A percentile compares a stretch with the other conserved stretches of the same genome.
Conservation (phyloP, 495 filamentous ascomycete genomes). For the Evansstolkia leycettana region DNA sequence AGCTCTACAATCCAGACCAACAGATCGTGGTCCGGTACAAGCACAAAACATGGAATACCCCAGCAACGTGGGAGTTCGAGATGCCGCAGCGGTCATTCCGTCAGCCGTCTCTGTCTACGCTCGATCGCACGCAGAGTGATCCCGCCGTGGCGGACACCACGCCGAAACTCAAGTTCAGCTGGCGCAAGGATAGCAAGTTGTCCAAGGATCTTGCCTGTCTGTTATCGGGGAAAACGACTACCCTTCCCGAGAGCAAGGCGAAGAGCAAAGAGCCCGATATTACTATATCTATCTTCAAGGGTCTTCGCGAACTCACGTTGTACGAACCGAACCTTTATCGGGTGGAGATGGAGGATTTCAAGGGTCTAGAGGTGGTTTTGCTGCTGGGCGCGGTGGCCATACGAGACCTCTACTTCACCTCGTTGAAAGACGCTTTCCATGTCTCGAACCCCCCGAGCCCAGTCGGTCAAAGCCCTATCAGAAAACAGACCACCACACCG, state of each 20-base stretch:
- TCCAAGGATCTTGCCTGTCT: conserved; percentile 74
- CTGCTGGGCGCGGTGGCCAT: conserved; percentile 77
- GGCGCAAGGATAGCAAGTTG: conserved; percentile 83
- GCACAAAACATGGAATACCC: conserved; percentile 63
- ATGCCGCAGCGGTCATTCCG: conserved; percentile 80
- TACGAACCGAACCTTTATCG: conserved; percentile 87
- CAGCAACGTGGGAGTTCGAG: conserved; percentile 79
- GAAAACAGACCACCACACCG: conserved; percentile 1
- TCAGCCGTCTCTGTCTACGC: conserved; percentile 56
- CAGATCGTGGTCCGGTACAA: conserved; percentile 57
- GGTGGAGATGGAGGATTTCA: conserved; percentile 88
- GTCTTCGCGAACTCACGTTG: conserved; percentile 60
- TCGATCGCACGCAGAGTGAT: conserved; percentile 66
- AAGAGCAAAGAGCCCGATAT: conserved; percentile 90
- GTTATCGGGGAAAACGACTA: conserved; percentile 61
- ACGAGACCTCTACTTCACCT: conserved; percentile 67
- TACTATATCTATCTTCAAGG: conserved; percentile 67
- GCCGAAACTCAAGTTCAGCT: conserved; percentile 74
- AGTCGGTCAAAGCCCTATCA: neutral
- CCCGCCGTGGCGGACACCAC: conserved; percentile 55
- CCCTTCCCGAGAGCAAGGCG: conserved; percentile 45
- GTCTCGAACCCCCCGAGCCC: conserved; percentile 34
- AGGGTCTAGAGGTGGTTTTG: conserved; percentile 81
- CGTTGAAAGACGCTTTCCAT: conserved; percentile 66
- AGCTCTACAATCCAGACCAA: conserved; percentile 93